These are phyloP conservation scores for Plantago major DNA, from an alignment of 257 asterid genomes.

Conservation along the genomic window DNA sequence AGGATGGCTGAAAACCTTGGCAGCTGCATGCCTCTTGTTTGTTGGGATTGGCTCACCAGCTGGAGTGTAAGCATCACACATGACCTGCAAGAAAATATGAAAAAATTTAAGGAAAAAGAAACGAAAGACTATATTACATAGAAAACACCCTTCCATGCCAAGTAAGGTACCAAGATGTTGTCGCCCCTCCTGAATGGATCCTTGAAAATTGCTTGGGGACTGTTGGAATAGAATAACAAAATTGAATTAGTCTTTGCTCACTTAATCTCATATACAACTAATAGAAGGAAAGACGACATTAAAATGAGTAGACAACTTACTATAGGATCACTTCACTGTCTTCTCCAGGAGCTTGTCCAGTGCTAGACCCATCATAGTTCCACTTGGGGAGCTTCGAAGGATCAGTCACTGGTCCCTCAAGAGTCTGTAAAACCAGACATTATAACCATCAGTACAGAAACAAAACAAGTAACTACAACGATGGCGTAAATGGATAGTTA, in stretches of 20 bases:
- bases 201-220: conserved; percentile 55
- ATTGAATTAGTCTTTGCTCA: background rate
- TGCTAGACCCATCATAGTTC: conserved; percentile 33
- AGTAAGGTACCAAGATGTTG: conserved; percentile 35
- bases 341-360: conserved; percentile 32
- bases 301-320: conserved; percentile 5
- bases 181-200: conserved; percentile 60
- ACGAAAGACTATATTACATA: background rate
- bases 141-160: background rate
- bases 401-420: conserved; percentile 12
- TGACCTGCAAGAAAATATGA: conserved; percentile 26
- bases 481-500: background rate
- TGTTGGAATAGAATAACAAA: conserved; percentile 17
- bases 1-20: conserved; percentile 47
- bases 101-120: background rate
- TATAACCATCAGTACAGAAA: background rate
- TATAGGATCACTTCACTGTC: conserved; percentile 30
- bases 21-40: conserved; percentile 48
- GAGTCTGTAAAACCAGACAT: conserved; percentile 19
- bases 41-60: conserved; percentile 58
- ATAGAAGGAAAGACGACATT: background rate
- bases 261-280: background rate
- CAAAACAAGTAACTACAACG: conserved; percentile 1
- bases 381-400: conserved; percentile 26
- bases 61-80: conserved; percentile 60